Evolutionary conservation across 2,329 filamentous ascomycete species (phyloP).

Genomic region (Neurospora sp.): DNA sequence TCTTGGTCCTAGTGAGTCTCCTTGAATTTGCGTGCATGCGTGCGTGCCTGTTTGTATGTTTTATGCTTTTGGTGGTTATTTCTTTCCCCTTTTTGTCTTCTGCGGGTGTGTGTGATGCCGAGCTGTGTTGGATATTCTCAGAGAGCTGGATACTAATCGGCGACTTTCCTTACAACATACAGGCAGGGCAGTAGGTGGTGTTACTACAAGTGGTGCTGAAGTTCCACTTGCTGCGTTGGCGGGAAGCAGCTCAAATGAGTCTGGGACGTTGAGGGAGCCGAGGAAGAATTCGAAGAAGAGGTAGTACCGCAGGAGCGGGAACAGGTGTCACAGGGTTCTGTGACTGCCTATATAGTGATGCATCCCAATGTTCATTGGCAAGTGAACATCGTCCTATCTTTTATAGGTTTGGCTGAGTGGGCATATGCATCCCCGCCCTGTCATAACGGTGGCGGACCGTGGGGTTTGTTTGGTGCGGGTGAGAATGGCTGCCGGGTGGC

Average conservation of each 20-base stretch:
- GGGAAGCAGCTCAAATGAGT: constrained; percentile 7
- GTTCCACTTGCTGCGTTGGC: constrained; percentile 1
- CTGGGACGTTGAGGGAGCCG: neutral
- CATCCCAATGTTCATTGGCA: too few species aligned
- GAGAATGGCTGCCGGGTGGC: neutral
- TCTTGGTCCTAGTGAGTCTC: constrained; percentile 11
- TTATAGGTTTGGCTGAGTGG: too few species aligned
- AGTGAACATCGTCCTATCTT: too few species aligned
- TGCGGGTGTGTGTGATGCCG: neutral
- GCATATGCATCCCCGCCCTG: too few species aligned
- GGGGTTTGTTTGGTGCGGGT: neutral
- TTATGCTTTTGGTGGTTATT: neutral
- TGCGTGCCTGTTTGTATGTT: neutral
- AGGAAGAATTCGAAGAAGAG: neutral
- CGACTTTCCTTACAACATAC: neutral
- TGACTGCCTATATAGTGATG: too few species aligned
- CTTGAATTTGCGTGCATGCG: neutral
- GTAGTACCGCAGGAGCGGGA: neutral
- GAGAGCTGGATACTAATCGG: neutral
- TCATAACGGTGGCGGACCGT: neutral
- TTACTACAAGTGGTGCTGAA: constrained; percentile 9
- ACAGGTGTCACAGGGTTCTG: too few species aligned
- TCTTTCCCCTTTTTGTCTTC: neutral
- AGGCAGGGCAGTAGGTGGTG: constrained; percentile 13
- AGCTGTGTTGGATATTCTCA: neutral